phyloP scores from a whole-genome alignment of 257 asterid species.

The Gentiana straminea region DNA sequence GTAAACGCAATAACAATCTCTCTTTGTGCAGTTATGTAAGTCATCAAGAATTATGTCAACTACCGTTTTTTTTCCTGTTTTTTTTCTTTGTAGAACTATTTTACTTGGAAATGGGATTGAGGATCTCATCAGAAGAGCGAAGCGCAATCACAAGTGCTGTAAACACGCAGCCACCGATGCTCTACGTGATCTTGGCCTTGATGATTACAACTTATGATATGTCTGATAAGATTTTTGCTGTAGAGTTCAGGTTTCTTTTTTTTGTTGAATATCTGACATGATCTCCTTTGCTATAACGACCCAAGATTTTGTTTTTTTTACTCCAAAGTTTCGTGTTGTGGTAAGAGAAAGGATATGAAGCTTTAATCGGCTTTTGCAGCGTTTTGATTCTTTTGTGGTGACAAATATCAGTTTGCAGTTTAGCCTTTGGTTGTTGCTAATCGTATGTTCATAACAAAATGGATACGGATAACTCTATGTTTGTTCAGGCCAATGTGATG shows the following conservation, averaged over 20 bases:
- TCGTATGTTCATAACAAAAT: no score
- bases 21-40: background rate
- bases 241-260: background rate
- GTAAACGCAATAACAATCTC: constrained; percentile 16
- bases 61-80: constrained; percentile 4
- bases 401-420: no score
- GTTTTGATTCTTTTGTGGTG: no score
- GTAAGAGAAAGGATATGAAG: no score
- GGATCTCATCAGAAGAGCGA: constrained; percentile 57
- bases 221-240: background rate
- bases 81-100: constrained; percentile 35
- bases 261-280: no score
- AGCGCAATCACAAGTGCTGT: constrained; percentile 66
- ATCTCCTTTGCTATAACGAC: no score
- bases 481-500: no score
- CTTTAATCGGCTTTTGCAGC: no score
- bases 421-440: no score
- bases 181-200: constrained; percentile 71
- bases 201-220: constrained; percentile 47
- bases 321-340: no score
- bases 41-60: background rate
- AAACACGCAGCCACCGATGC: constrained; percentile 88
- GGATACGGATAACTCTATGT: no score
- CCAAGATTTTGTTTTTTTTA: no score
- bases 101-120: constrained; percentile 65